Evolutionary conservation across 768 basidiomycete genomes (phyloP).

Genomic region (Tricholoma flavovirens): DNA sequence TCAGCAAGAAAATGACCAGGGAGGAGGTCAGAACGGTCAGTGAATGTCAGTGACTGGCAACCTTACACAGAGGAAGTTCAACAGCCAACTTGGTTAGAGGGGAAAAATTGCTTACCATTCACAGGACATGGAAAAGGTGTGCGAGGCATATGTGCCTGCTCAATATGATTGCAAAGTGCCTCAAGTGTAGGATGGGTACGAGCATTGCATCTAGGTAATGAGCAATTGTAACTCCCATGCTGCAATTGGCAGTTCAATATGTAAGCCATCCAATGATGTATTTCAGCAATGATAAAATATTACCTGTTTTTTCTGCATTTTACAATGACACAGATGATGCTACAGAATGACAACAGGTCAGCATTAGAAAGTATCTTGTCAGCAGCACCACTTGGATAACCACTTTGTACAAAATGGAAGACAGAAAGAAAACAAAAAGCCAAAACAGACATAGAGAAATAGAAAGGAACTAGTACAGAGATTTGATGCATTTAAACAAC

Average conservation of each 20-base stretch:
- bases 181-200: slow-evolving; percentile 6
- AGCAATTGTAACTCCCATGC: slow-evolving; percentile 3
- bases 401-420: too few species aligned
- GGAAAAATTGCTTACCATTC: slow-evolving; percentile 8
- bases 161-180: slow-evolving; percentile 13
- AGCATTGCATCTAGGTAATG: slow-evolving; percentile 14
- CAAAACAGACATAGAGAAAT: too few species aligned
- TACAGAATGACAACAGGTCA: slow-evolving; percentile 6
- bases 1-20: slow-evolving; percentile 14
- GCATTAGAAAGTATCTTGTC: not conserved
- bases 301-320: slow-evolving; percentile 13
- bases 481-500: too few species aligned
- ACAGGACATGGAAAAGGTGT: slow-evolving; percentile 13
- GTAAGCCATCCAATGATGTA: not conserved
- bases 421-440: too few species aligned
- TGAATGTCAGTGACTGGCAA: slow-evolving; percentile 6
- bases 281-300: not conserved
- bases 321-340: slow-evolving; percentile 6
- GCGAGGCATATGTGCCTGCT: slow-evolving; percentile 17
- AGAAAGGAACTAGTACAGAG: too few species aligned
- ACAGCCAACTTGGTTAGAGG: not conserved
- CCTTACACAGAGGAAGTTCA: slow-evolving; percentile 4
- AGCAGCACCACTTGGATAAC: too few species aligned
- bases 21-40: slow-evolving; percentile 3
- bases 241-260: not conserved